Base-by-base conservation (phyloP, 805 yeast species). In the Ogataea glucozyma region DNA sequence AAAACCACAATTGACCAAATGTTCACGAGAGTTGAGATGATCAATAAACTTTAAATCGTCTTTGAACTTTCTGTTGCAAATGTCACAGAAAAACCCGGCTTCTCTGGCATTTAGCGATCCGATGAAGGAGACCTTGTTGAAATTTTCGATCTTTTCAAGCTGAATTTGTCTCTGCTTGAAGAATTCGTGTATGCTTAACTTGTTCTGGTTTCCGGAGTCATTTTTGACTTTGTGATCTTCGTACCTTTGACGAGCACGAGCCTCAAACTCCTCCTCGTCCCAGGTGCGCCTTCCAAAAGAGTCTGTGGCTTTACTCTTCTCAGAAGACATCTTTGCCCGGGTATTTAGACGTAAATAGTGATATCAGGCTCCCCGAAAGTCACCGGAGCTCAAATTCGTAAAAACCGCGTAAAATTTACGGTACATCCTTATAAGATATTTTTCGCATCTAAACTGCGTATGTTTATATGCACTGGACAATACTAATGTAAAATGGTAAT, bases 41-140 rank as follows among this genome's bases (percentile, higher is more conserved):
- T 90, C 95, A 3, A 88, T 72, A 59, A 81, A 80, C 48, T 88
- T 85, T 52, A 88, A 66, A 43, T 85, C 84, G 60, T 93, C 97
- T 57, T 88, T 81, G 65, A 79, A 91, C 2, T 91, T 83, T 44
- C 87, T 62, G 49, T 83, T 78, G 63, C 99, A 93, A 1, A 78
- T 62, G 9, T 83, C 85, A 64, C 99, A 93, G 53, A 76, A 76
- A 64, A 91, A 91, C 17, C 97, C 97, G 47, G 87, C 86, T 19
- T 85, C 78, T 42, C 73, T 73, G 6, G 54, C 40, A 29, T 45
- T 53, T 18, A 48, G 35, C 0, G 57, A 48, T 7, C 59, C 52
- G 1, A 62, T 61, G 41, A 64, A 53, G 1, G 59, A 44, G 1
- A 56, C 41, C 23, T 38, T 50, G 31, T 53, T 54, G 47, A 56